These are phyloP conservation scores for Hyaloscypha hepaticicola DNA, from an alignment of 495 filamentous ascomycete species.

Conservation along the genomic window DNA sequence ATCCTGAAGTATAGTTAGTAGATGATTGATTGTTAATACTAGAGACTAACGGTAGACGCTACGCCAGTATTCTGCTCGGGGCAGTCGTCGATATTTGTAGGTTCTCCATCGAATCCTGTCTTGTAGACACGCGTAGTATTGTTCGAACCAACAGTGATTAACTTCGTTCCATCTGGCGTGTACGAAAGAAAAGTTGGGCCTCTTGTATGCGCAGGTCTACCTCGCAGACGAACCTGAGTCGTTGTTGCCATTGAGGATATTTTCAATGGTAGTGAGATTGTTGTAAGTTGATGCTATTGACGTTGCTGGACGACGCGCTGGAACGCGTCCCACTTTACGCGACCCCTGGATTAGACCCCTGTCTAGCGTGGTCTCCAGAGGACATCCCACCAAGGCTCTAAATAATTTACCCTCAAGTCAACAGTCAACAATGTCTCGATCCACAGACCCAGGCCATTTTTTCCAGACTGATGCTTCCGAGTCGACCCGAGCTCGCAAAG, in stretches of 20 bases:
- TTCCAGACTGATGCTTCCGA: constrained; percentile 86
- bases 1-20: constrained; percentile 48
- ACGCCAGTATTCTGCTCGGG: constrained; percentile 77
- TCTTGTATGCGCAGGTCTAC: constrained; percentile 52
- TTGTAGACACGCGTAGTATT: constrained; percentile 87
- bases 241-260: constrained; percentile 44
- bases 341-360: constrained; percentile 14
- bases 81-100: constrained; percentile 83
- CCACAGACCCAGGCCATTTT: constrained; percentile 70
- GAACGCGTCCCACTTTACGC: constrained; percentile 25
- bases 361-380: constrained; percentile 7
- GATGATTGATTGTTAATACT: background rate
- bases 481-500: constrained; percentile 67
- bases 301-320: constrained; percentile 22
- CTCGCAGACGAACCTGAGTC: constrained; percentile 46
- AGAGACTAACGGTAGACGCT: constrained; percentile 60
- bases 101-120: constrained; percentile 87
- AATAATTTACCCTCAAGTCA: background rate
- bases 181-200: constrained; percentile 55
- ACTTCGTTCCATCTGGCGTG: constrained; percentile 54
- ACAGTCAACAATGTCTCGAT: constrained; percentile 55
- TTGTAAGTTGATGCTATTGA: constrained; percentile 3
- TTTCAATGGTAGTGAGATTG: constrained; percentile 15
- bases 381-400: constrained; percentile 15
- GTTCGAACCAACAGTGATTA: constrained; percentile 86